Base-by-base conservation (phyloP, 352 stramenopile species). In the Pythium apleroticum region DNA sequence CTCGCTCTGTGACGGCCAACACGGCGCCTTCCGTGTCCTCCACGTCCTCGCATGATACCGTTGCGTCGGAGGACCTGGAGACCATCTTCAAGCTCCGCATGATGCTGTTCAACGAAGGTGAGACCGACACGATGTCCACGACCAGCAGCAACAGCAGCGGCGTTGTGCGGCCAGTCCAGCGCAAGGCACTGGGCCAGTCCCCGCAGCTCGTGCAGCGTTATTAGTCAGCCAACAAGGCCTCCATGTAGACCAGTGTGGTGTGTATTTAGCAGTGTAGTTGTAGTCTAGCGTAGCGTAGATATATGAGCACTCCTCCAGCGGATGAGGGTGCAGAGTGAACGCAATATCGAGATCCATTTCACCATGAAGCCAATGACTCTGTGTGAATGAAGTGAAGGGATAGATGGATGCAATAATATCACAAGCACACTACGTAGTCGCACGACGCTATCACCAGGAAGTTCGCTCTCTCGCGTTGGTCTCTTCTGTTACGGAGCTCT, bases 71-170 rank as follows among this genome's bases (percentile, higher is more conserved):
- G 3, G 71, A 77, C 31, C 57, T 77, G 10, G 71, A 75, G 48
- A 57, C 71, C 28, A 77, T 72, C 20, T 75, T 77, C 60, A 64
- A 68, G 11, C 52, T 77, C n/a, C 71, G 68, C 17, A 71, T 63
- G 67, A 52, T 73, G 68, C 64, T 77, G 2, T 75, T 75, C 20
- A 53, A 64, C 24, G 53, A 73, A 24, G 52, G 24, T 17, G 64
- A 71, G 31, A 66, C 19, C 7, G 57, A 71, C 57, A 71, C 57
- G 14, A 50, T 60, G 57, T 71, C 57, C 28, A 66, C 57, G 41
- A 61, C 63, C 3, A 65, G 56, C 39, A 70, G 56, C 63, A 45
- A 35, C 24, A 59, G 30, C 27, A 63, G 63, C 52, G 19, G 43
- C 28, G 28, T 57, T 19, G 48, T 35, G 45, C 49, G 30, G 22